Evolutionary conservation across 2,329 filamentous ascomycete species (phyloP).

Genomic region (Alternaria tenuissima): DNA sequence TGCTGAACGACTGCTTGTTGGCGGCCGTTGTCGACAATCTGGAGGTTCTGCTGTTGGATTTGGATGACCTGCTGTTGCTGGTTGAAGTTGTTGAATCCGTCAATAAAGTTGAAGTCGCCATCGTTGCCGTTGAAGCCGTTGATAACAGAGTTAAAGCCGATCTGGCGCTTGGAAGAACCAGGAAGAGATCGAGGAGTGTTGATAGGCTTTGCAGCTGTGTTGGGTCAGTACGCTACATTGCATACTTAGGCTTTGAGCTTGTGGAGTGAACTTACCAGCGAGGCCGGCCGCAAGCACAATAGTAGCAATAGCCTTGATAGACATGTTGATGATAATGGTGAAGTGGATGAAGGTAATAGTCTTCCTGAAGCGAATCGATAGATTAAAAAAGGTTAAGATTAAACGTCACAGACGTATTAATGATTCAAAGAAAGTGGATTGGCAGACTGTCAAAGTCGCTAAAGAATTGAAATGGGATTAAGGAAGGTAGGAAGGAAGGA

Average conservation of each 20-base stretch:
- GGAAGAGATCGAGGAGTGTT: constrained; percentile 24
- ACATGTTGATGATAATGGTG: constrained; percentile 32
- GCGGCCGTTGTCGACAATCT: constrained; percentile 36
- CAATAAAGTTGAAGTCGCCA: constrained; percentile 42
- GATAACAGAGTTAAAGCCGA: constrained; percentile 22
- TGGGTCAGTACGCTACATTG: constrained; percentile 19
- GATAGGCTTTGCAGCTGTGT: constrained; percentile 40
- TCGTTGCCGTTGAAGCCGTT: constrained; percentile 29
- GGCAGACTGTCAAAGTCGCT: constrained; percentile 50
- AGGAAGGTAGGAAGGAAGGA: constrained; percentile 29
- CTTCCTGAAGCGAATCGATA: constrained; percentile 32
- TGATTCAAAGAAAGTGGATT: constrained; percentile 29
- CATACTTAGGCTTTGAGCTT: neutral
- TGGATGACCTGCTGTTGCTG: constrained; percentile 41
- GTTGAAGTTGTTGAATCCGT: constrained; percentile 44
- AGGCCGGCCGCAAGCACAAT: constrained; percentile 45
- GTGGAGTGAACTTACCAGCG: constrained; percentile 33
- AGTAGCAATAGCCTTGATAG: constrained; percentile 35
- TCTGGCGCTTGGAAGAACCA: constrained; percentile 26
- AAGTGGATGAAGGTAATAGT: constrained; percentile 12
- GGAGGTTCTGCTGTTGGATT: constrained; percentile 38
- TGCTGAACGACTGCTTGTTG: constrained; percentile 38
- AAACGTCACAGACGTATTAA: constrained; percentile 46
- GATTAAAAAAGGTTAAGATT: constrained; percentile 35
- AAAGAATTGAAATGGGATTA: constrained; percentile 37